Evolutionary conservation across 768 basidiomycete species (phyloP).

Genomic region (Mycena amicta): DNA sequence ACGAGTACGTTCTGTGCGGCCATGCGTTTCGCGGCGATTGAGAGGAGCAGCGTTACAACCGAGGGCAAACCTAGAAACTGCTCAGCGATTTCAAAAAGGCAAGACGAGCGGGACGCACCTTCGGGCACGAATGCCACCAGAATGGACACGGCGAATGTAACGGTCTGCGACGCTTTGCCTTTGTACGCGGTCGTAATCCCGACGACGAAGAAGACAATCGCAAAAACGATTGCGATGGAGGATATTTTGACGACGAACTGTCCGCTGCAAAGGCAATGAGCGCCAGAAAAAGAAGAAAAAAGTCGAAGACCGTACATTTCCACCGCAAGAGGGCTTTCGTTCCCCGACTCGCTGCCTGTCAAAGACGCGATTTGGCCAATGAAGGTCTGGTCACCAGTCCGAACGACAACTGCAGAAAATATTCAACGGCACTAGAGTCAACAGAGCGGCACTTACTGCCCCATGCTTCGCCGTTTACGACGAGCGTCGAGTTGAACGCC

Average conservation of each 20-base stretch:
- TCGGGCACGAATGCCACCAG: conserved; percentile 54
- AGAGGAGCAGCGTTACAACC: conserved; percentile 65
- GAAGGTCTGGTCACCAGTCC: conserved; percentile 67
- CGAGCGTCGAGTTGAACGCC: conserved; percentile 71
- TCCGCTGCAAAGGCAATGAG: conserved; percentile 35
- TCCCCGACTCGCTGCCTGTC: conserved; percentile 65
- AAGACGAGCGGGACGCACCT: too few species aligned
- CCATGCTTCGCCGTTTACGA: conserved; percentile 75
- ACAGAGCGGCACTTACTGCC: conserved; percentile 48
- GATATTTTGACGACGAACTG: conserved; percentile 68
- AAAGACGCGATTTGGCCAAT: conserved; percentile 72
- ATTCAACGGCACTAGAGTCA: background rate
- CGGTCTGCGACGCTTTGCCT: conserved; percentile 59
- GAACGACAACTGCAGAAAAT: conserved; percentile 53
- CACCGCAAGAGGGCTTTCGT: conserved; percentile 64
- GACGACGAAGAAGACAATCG: conserved; percentile 64
- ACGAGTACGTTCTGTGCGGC: conserved; percentile 72
- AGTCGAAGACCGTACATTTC: conserved; percentile 60
- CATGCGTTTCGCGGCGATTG: conserved; percentile 74
- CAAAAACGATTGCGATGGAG: conserved; percentile 60
- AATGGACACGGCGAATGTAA: conserved; percentile 56
- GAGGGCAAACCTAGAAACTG: conserved; percentile 58
- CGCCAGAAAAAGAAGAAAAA: too few species aligned
- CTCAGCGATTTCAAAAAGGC: background rate
- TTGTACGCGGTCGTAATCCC: conserved; percentile 69